Evolutionary conservation across 495 filamentous ascomycete genomes (phyloP).

Genomic region (Lineolata rhizophorae): DNA sequence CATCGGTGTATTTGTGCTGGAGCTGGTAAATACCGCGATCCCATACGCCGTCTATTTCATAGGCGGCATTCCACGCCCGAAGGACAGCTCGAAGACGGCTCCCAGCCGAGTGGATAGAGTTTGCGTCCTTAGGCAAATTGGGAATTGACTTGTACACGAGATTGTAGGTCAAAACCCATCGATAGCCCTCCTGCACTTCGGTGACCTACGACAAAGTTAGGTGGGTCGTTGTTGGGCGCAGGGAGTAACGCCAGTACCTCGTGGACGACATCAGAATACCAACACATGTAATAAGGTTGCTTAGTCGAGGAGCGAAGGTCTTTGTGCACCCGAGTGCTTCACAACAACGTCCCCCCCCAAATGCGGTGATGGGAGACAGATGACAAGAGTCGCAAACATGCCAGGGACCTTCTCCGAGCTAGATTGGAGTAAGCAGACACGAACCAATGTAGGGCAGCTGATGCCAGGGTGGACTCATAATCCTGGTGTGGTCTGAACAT

Average conservation of each 20-base stretch:
- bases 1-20: slow-evolving; percentile 26
- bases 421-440: slow-evolving; percentile 1
- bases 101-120: slow-evolving; percentile 3
- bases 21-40: slow-evolving; percentile 19
- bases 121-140: slow-evolving; percentile 1
- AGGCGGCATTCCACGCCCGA: slow-evolving; percentile 7
- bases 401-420: slow-evolving; percentile 27
- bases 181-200: slow-evolving; percentile 26
- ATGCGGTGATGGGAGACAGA: slow-evolving; percentile 30
- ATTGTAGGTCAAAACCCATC: slow-evolving; percentile 33
- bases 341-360: slow-evolving; percentile 27
- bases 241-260: too few relatives aligned
- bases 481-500: slow-evolving; percentile 32
- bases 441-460: neutral
- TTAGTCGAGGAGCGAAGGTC: slow-evolving; percentile 15
- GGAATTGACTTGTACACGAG: slow-evolving; percentile 18
- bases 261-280: slow-evolving; percentile 30
- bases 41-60: neutral
- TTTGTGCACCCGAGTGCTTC: slow-evolving; percentile 18
- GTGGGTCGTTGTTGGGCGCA: too few relatives aligned
- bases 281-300: slow-evolving; percentile 16
- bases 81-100: slow-evolving; percentile 12
- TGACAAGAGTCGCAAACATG: slow-evolving; percentile 34
- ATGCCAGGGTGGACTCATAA: slow-evolving; percentile 5
- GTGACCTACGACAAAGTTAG: too few relatives aligned